These are phyloP conservation scores for Austroboletus sp. DNA, from an alignment of 1,284 basidiomycete genomes.

Conservation along the genomic window DNA sequence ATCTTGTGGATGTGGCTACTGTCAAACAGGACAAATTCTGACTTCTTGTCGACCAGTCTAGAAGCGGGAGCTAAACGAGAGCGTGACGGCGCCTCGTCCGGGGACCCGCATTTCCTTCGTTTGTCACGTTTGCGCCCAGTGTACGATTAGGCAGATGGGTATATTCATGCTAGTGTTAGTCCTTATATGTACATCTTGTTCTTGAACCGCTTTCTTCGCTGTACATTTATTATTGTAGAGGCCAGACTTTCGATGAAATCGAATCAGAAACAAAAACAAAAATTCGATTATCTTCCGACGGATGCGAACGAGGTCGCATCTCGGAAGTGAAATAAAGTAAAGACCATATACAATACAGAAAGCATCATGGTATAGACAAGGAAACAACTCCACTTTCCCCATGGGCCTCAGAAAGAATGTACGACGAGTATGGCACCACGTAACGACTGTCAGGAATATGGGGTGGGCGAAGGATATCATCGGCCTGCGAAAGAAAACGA, in stretches of 20 bases:
- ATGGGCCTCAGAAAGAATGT: conserved; percentile 4
- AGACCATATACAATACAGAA: conserved; percentile 29
- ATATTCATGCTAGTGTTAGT: not conserved
- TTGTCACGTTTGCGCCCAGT: conserved; percentile 12
- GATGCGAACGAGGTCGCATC: conserved; percentile 5
- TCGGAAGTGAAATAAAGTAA: conserved; percentile 32
- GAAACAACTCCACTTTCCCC: conserved; percentile 11
- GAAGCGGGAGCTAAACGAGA: conserved; percentile 37
- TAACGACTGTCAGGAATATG: conserved; percentile 32
- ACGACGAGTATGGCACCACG: conserved; percentile 16
- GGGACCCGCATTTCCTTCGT: conserved; percentile 1
- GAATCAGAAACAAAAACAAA: conserved; percentile 11
- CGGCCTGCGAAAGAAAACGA: conserved; percentile 30
- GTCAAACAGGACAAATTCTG: conserved; percentile 37
- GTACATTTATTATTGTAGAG: not conserved
- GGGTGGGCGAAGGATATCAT: conserved; percentile 24
- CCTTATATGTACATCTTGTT: conserved; percentile 13
- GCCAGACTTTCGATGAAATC: not conserved
- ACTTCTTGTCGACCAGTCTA: conserved; percentile 41
- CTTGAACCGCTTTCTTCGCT: not conserved
- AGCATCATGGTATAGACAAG: conserved; percentile 26
- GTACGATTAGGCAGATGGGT: conserved; percentile 23
- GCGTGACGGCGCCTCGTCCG: conserved; percentile 2
- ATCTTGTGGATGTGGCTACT: conserved; percentile 32
- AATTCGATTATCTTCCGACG: conserved; percentile 22